Base-by-base conservation (phyloP, 169 alveolate species). In the Babesia ovata region DNA sequence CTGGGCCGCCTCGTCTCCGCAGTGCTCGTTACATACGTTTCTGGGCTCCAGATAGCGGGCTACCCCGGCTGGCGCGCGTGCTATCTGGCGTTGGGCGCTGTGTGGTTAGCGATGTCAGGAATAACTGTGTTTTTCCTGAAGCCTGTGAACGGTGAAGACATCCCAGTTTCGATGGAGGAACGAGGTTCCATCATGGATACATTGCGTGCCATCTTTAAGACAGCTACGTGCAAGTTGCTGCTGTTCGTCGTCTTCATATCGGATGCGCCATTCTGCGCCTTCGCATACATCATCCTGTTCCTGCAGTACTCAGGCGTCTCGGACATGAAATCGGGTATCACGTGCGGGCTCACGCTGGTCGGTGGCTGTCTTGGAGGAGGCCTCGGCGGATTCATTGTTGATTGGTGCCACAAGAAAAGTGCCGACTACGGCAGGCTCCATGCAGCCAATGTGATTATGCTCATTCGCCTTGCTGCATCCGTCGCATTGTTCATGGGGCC, bases 361-460 rank as follows among this genome's bases (percentile, higher is more conserved):
- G 98, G 97, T 24, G 91, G 95, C 12, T 91, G 93, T 57, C 49
- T 91, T 39, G 97, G 98, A 24, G 98, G 98, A 13, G 93, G 91
- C 19, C 33, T 92, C 29, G 98, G 98, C 21, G 98, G 97, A 4
- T 75, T 79, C 22, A 67, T 90, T 50, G 94, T 95, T 26, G 98
- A 94, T 50, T 72, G 61, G 58, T 86, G 95, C 81, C 93, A 90
- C 69, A 72, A 85, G 61, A 84, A 85, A 75, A 79, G 90, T 42
- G 87, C 85, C 19, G 84, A 90, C 22, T 95, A 94, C 72, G 98
- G 97, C 44, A 72, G 97, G 53, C 95, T 95, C 9, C 76, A 90
- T 48, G 86, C 93, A 21, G 97, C 96, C 54, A 86, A 49, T 29
- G 66, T 90, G 56, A 76, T 92, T 22, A 89, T 91, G 86, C 75